phyloP scores from a whole-genome alignment of 345 rosid species.

The Citropsis articulata region DNA sequence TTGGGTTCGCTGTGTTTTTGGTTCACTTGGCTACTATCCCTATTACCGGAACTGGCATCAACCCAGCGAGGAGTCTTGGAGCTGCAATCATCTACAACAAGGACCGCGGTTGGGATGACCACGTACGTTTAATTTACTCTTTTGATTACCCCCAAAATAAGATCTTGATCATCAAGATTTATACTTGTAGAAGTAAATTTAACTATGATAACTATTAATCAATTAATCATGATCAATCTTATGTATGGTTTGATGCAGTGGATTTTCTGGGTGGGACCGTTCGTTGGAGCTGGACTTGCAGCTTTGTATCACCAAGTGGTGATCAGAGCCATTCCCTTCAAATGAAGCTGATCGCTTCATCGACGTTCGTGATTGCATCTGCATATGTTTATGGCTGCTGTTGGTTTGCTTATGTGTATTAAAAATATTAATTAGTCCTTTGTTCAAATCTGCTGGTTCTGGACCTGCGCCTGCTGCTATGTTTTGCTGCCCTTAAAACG shows the following conservation, averaged over 20 bases:
- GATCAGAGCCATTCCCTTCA: slow-evolving; percentile 81
- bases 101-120: slow-evolving; percentile 56
- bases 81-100: slow-evolving; percentile 65
- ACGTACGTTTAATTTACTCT: slow-evolving; percentile 28
- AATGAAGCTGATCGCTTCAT: slow-evolving; percentile 26
- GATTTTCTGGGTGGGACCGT: slow-evolving; percentile 82
- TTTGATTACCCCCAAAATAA: neutral
- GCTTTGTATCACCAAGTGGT: slow-evolving; percentile 68
- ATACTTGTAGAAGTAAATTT: too few species aligned
- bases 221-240: neutral
- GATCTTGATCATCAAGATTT: neutral
- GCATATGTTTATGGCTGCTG: neutral
- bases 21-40: slow-evolving; percentile 74
- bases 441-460: neutral
- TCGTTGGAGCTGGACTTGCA: slow-evolving; percentile 72
- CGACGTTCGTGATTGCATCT: neutral
- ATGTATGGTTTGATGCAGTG: slow-evolving; percentile 31
- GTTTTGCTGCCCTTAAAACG: neutral
- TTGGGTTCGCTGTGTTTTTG: slow-evolving; percentile 70
- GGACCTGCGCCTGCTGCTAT: neutral
- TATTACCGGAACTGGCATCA: slow-evolving; percentile 62
- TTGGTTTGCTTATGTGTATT: neutral
- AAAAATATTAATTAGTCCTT: neutral
- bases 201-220: too few species aligned
- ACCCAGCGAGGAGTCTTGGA: slow-evolving; percentile 73